Evolutionary conservation across 202 grass and related monocot genomes (phyloP).

Genomic region (Digitaria exilis): DNA sequence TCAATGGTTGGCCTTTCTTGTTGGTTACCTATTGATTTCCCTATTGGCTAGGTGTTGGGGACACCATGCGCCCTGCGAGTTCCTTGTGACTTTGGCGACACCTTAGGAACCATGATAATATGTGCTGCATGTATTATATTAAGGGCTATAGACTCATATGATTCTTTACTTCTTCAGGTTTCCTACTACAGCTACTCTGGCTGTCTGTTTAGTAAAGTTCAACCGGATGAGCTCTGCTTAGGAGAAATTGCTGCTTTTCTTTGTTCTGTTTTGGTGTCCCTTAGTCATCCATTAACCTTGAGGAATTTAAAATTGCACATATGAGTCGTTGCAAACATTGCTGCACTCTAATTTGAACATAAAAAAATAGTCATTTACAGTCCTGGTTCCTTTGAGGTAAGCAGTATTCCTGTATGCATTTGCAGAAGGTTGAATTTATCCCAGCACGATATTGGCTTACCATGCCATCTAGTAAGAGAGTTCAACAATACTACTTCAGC

Average conservation of each 20-base stretch:
- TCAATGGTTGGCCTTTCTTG: too few relatives aligned
- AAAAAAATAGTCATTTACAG: neutral
- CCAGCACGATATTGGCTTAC: neutral
- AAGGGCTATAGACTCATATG: neutral
- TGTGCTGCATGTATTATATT: neutral
- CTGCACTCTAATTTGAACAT: neutral
- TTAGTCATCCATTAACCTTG: neutral
- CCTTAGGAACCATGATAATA: neutral
- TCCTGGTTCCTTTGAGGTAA: constrained; percentile 9
- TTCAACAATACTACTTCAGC: neutral
- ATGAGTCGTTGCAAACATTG: neutral
- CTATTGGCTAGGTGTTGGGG: too few relatives aligned
- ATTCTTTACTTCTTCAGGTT: neutral
- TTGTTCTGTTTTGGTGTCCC: neutral
- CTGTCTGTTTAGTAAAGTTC: neutral
- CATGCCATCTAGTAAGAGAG: constrained; percentile 4
- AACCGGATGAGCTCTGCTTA: neutral
- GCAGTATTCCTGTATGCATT: neutral
- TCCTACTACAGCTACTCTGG: neutral
- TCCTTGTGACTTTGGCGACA: too few relatives aligned
- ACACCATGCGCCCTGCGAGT: too few relatives aligned
- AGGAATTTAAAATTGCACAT: neutral
- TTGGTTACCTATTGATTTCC: too few relatives aligned
- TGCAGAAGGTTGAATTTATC: constrained; percentile 1
- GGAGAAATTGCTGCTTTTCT: constrained; percentile 8